Percentiles rank a stretch among this genome's conserved stretches.
phyloP scores from a whole-genome alignment of 257 asterid genomes.

The Forsythia viridissima region DNA sequence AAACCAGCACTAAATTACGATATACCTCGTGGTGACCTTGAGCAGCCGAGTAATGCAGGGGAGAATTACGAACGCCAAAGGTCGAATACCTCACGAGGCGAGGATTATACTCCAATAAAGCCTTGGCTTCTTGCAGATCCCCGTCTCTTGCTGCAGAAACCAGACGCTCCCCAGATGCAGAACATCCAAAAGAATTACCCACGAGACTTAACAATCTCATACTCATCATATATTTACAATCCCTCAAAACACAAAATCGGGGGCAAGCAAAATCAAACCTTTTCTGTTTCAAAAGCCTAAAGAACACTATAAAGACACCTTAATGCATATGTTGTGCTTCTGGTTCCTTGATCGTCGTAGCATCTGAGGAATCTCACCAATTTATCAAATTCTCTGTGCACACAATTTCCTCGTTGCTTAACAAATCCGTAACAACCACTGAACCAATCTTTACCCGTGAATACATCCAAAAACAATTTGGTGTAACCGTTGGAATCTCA shows the following conservation, averaged over 20 bases:
- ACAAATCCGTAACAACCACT: slow-evolving; percentile 42
- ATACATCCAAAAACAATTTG: slow-evolving; percentile 30
- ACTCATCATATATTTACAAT: slow-evolving; percentile 26
- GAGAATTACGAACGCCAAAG: slow-evolving; percentile 87
- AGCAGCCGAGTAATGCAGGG: slow-evolving; percentile 89
- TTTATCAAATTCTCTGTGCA: slow-evolving; percentile 23
- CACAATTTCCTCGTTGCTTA: slow-evolving; percentile 39
- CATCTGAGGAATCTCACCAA: slow-evolving; percentile 23
- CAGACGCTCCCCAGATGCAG: slow-evolving; percentile 87
- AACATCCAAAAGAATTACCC: slow-evolving; percentile 91
- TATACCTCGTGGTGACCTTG: slow-evolving; percentile 93
- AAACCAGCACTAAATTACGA: not conserved
- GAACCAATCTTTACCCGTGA: slow-evolving; percentile 39
- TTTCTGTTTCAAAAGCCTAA: not conserved
- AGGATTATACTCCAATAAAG: slow-evolving; percentile 82
- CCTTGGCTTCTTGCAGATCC: slow-evolving; percentile 92
- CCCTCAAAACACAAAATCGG: slow-evolving; percentile 22
- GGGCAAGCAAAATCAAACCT: not conserved
- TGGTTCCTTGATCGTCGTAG: slow-evolving; percentile 17
- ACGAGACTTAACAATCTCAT: slow-evolving; percentile 77
- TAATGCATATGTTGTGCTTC: not conserved
- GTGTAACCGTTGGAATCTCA: slow-evolving; percentile 37
- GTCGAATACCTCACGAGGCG: slow-evolving; percentile 83
- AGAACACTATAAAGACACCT: not conserved
- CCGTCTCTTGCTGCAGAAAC: slow-evolving; percentile 97